Base-by-base conservation (phyloP, 1,284 basidiomycete genomes). In the Exobasidium rhododendri region DNA sequence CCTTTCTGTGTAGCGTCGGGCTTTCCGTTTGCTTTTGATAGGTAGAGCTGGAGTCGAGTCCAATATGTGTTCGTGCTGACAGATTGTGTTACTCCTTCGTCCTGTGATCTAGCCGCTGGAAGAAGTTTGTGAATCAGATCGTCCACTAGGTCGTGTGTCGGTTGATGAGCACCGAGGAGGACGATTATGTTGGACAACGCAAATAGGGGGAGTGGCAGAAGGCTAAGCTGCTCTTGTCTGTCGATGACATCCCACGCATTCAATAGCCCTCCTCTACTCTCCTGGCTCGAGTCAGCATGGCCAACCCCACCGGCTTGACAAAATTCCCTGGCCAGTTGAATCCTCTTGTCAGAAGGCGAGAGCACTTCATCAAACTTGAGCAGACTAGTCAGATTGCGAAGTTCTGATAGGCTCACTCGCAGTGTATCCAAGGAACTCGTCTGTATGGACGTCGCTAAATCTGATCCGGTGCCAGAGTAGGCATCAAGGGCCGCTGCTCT, bases 141-240 rank as follows among this genome's bases (percentile, higher is more conserved):
- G 20, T 71, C 69, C 5, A 70, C 75, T 2, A 70, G 62, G 0
- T 65, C 62, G n/a, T 77, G 74, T 6, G 65, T 73, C 0, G 75
- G 74, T 43, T 68, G 71, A 54, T 77, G 74, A 24, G 67, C 62
- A 3, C 72, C 72, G 4, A 77, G 69, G 20, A 77, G 62, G 3
- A 62, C 61, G 10, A 77, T 68, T 0, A 75, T 46, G 56, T 77
- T 71, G n/a, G 74, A 68, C 1, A 77, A 63, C n/a, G 64, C 65
- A 52, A 71, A 72, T 56, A 70, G 68, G 28, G 70, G 66, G 13
- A 77, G 60, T 3, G 73, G 65, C 1, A 71, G 56, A 29, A 78
- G 52, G 0, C 69, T 60, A 1, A 61, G 50, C 2, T 73, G 61
- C 26, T 46, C 35, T 11, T 59, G 60, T 54, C 56, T 46, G 22